Conservation (phyloP, 2,329 filamentous ascomycete genomes). For the Fusarium sp. region DNA sequence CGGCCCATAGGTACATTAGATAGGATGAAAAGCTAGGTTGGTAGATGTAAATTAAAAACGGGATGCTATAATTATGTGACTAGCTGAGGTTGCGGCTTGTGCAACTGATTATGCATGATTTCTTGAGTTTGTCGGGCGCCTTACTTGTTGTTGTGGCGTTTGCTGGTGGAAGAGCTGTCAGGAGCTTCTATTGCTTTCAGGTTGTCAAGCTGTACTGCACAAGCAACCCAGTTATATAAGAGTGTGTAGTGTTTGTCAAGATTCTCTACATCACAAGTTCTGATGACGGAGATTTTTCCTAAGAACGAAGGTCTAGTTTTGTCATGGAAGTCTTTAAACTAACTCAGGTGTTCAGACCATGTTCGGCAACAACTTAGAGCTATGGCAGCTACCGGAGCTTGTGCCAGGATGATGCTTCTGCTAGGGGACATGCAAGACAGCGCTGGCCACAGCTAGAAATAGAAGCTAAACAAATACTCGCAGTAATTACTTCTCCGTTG, state of each 20-base stretch:
- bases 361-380: neutral
- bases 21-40: neutral
- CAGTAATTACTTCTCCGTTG: neutral
- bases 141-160: conserved; percentile 11
- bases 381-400: conserved; percentile 20
- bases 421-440: neutral
- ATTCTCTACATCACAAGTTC: neutral
- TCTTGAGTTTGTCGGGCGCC: neutral
- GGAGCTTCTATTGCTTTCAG: neutral
- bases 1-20: neutral
- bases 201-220: neutral
- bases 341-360: neutral
- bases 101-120: neutral
- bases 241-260: neutral
- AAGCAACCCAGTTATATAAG: neutral
- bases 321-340: neutral
- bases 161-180: neutral
- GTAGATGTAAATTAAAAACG: neutral
- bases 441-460: neutral
- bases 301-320: neutral
- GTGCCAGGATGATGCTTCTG: neutral
- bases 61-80: neutral
- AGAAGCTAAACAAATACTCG: neutral
- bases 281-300: neutral
- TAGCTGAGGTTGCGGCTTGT: neutral